Evolutionary conservation across 2,329 filamentous ascomycete genomes (phyloP), one percentile per base, ranked within the genome.

Genomic region (Colletotrichum liaoningense): DNA sequence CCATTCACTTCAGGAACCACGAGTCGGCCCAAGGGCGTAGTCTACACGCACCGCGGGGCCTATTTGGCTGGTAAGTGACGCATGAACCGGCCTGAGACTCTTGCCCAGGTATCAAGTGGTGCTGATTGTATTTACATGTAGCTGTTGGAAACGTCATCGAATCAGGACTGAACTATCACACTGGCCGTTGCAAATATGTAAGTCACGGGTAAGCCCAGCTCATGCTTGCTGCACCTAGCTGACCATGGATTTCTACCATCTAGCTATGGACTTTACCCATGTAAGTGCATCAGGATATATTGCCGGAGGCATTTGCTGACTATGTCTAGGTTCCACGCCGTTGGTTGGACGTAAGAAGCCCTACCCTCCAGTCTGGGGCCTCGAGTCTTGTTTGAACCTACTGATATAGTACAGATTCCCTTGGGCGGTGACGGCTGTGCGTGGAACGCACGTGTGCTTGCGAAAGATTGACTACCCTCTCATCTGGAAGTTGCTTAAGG

Each of bases 1-100:
- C 94, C 96, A 1, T 98, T 98, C 81, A 99, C 97, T 0, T 97
- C 93, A 33, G 96, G 96, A 4, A 98, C 97, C 1, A 98, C 97
- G 0, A 95, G 95, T 0, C 88, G 90, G 35, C 97, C 97, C 26
- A 98, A 99, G 82, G 97, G 97, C 5, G 96, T 98, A 3, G 92
- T 97, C 68, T 98, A 93, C 80, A 98, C 95, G 1, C 94, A 98
- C 81, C 90, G 97, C 59, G 94, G 95, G 4, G 91, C 91, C 8
- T 99, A 65, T 49, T 33, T 65, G 30, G 63, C 52, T 8, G 46
- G 62, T 64, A 64, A 14, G 62, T 38, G 28, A 24, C 30, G n/a
- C 22, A 4, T 11, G 28, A 19, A 16, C n/a, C 7, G 9, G 16
- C 26, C 2, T 26, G 1, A 35, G 16, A 8, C 28, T 14, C 8